Base-by-base conservation (phyloP, 768 basidiomycete genomes). In the Gloeophyllum trabeum region DNA sequence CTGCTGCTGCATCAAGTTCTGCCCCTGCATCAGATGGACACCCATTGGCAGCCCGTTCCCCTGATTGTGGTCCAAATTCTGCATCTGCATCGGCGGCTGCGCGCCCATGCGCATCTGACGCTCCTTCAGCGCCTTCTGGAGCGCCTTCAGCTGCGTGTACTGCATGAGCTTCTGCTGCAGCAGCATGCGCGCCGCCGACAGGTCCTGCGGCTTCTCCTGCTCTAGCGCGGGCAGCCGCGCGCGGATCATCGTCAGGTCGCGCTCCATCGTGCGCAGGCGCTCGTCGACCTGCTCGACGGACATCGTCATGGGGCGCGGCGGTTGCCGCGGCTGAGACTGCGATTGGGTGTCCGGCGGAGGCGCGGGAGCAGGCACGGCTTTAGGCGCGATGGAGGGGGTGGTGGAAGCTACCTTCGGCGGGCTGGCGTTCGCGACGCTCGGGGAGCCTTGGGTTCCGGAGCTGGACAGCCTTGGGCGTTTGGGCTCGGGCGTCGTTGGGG, bases 171-270 rank as follows among this genome's bases (percentile, higher is more conserved):
- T n/a, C 34, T 21, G 18, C 25, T 35, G 7, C 25, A 37, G 6
- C 34, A 35, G 32, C n/a, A 22, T 19, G 6, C 14, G 13, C 12
- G 28, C 28, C 10, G 28, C 28, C 16, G 7, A 16, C 16, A 7
- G 7, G 28, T 69, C 69, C 39, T 77, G 75, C 4, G 63, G 50
- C 48, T 69, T 45, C 48, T 71, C 75, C 43, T 69, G 67, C 62
- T 73, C 66, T 47, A 73, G 76, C 22, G 60, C 50, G 3, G 52
- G 60, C 10, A 64, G 23, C 39, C 50, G 51, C 30, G 48, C 48
- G 39, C 35, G 25, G 34, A 39, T 40, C 44, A 46, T 46, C 47
- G 43, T 37, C 2, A 45, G 45, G 20, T 26, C 25, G 24, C 34
- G 36, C 35, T 19, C 41, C 24, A 35, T 35, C 23, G 5, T 19